Conservation (phyloP, 2,329 filamentous ascomycete genomes). For the Xylaria sp. region DNA sequence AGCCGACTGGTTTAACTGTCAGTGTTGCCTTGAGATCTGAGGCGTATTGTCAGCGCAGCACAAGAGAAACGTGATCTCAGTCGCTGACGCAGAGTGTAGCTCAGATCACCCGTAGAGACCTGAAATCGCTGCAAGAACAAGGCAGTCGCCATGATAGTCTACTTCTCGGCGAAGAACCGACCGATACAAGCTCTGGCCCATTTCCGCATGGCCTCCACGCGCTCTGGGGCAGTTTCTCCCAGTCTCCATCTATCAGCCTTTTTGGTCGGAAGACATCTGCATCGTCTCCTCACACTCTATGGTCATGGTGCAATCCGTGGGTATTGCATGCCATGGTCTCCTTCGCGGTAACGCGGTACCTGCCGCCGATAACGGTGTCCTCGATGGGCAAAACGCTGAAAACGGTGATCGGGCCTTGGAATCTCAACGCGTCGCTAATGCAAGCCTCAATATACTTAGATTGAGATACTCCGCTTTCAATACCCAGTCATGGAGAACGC, state of each 20-base stretch:
- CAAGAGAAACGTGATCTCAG: background rate
- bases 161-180: constrained; percentile 59
- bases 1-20: constrained; percentile 68
- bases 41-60: background rate
- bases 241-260: constrained; percentile 63
- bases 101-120: constrained; percentile 65
- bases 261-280: constrained; percentile 65
- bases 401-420: constrained; percentile 54
- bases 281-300: constrained; percentile 59
- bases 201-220: constrained; percentile 61
- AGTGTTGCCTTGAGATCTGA: constrained; percentile 56
- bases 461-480: constrained; percentile 55
- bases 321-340: constrained; percentile 53
- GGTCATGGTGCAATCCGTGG: constrained; percentile 59
- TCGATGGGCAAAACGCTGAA: constrained; percentile 50
- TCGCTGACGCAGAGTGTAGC: constrained; percentile 54
- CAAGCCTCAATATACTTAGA: constrained; percentile 61
- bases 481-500: constrained; percentile 51
- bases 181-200: constrained; percentile 60
- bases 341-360: constrained; percentile 56
- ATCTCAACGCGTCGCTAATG: constrained; percentile 59
- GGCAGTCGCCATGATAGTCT: constrained; percentile 53
- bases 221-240: constrained; percentile 46
- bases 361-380: constrained; percentile 55
- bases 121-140: constrained; percentile 75